Conservation (phyloP, 2,329 filamentous ascomycete genomes). For the Pezicula rhizophila region DNA sequence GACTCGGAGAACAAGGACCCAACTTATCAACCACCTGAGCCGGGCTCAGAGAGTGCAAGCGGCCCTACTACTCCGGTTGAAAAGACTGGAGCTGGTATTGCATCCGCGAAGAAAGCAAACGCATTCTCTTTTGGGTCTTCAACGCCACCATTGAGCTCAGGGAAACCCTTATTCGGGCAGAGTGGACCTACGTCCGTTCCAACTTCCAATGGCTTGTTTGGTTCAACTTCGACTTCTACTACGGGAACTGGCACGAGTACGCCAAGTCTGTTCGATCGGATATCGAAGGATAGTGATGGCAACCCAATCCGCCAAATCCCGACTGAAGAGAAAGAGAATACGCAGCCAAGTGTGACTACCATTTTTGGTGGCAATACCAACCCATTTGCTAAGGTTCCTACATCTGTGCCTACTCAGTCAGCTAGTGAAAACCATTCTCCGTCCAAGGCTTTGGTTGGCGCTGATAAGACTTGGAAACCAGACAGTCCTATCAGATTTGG, state of each 20-base stretch:
- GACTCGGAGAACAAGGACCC: slow-evolving; percentile 27
- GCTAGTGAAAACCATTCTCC: slow-evolving; percentile 21
- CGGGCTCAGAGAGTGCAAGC: slow-evolving; percentile 11
- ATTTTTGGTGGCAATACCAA: slow-evolving; percentile 13
- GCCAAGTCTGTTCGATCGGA: slow-evolving; percentile 47
- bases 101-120: slow-evolving; percentile 19
- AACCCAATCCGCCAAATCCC: slow-evolving; percentile 37
- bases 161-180: slow-evolving; percentile 20
- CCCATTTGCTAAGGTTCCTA: slow-evolving; percentile 13
- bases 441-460: not conserved
- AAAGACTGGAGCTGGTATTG: slow-evolving; percentile 20
- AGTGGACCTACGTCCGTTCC: slow-evolving; percentile 23
- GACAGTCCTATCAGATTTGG: slow-evolving; percentile 41
- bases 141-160: not conserved
- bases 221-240: slow-evolving; percentile 26
- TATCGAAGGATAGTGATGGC: slow-evolving; percentile 44
- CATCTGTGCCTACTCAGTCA: slow-evolving; percentile 5
- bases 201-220: slow-evolving; percentile 30
- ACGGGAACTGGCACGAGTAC: slow-evolving; percentile 25
- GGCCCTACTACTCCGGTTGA: slow-evolving; percentile 15
- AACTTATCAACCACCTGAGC: slow-evolving; percentile 11
- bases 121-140: slow-evolving; percentile 6
- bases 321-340: slow-evolving; percentile 29
- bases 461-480: slow-evolving; percentile 43
- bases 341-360: slow-evolving; percentile 19